Conservation (phyloP, 148 eudicot genomes). For the Rhododendron simsii region DNA sequence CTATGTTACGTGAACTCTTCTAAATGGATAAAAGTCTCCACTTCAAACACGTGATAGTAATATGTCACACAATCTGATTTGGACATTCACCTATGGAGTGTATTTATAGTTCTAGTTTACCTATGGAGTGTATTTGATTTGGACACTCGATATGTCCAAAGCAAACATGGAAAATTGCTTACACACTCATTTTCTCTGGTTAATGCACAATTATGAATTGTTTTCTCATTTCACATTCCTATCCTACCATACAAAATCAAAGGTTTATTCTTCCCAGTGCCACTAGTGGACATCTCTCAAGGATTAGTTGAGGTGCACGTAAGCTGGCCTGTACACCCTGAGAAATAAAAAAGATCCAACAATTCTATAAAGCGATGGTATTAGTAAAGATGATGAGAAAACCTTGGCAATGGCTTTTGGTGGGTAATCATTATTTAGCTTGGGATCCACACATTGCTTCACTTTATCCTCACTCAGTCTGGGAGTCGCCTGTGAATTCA, state of each 20-base stretch:
- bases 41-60: background rate
- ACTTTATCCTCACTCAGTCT: conserved; percentile 94
- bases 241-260: background rate
- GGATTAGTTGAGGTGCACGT: background rate
- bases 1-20: background rate
- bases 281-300: background rate
- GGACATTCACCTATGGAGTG: background rate
- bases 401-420: conserved; percentile 95
- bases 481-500: conserved; percentile 71
- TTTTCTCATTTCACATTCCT: background rate
- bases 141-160: background rate
- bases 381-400: background rate
- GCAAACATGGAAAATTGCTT: background rate
- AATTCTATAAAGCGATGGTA: background rate
- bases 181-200: background rate
- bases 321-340: background rate
- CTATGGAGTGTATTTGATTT: too few relatives aligned
- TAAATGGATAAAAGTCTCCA: background rate
- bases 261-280: background rate
- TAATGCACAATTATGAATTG: background rate
- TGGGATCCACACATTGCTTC: conserved; percentile 94
- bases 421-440: conserved; percentile 72
- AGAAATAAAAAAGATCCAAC: background rate
- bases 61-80: background rate
- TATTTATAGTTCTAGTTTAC: too few relatives aligned